Evolutionary conservation across 108 stramenopile species (phyloP).

Genomic region (Nitzschia palea): DNA sequence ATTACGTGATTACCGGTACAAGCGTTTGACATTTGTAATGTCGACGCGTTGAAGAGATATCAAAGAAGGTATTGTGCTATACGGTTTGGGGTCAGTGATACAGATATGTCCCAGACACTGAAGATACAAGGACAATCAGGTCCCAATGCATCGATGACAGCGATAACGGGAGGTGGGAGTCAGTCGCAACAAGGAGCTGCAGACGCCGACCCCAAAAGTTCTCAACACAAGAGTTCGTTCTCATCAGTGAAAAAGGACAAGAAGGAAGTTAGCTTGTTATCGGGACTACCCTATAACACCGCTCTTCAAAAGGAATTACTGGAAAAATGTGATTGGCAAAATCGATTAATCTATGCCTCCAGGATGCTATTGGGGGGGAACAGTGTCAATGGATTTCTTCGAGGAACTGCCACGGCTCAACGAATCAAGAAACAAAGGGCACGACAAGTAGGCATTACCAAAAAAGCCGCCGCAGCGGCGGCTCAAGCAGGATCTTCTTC

Average conservation of each 20-base stretch:
- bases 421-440: constrained; percentile 77
- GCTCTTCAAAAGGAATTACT: constrained; percentile 36
- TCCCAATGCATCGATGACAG: too few species aligned
- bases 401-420: constrained; percentile 64
- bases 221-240: not conserved
- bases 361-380: constrained; percentile 66
- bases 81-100: too few species aligned
- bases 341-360: constrained; percentile 57
- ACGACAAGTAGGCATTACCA: constrained; percentile 39
- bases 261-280: not conserved
- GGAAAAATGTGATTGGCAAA: constrained; percentile 43
- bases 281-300: constrained; percentile 25
- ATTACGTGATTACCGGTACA: too few species aligned
- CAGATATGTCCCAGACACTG: too few species aligned
- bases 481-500: constrained; percentile 25
- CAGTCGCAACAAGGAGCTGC: too few species aligned
- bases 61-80: too few species aligned
- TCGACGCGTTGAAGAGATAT: too few species aligned
- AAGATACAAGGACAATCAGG: too few species aligned
- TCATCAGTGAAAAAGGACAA: constrained; percentile 1
- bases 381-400: constrained; percentile 71
- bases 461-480: constrained; percentile 32
- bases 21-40: too few species aligned
- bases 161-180: too few species aligned
- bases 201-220: too few species aligned